Evolutionary conservation across 768 basidiomycete species (phyloP), one percentile per base, ranked within the genome.

Genomic region (Myochromella boudieri): DNA sequence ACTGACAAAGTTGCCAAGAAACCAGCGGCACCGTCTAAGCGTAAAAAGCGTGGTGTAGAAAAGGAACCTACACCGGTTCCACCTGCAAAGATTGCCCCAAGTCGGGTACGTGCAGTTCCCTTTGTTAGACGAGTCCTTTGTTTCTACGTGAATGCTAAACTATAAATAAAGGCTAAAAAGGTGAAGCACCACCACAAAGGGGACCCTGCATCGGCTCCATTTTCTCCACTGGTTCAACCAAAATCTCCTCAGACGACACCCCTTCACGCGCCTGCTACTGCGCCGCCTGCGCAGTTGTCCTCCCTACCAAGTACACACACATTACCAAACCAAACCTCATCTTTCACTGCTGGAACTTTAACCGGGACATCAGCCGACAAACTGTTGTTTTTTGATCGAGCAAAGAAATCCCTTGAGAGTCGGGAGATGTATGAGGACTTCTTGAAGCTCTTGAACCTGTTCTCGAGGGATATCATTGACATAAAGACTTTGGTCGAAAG

Each of bases 351-450:
- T 32, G 65, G 68, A 0, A 67, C 68, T 45, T 59, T 68, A 18
- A 60, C 55, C 24, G 63, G 65, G 26, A 58, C 71, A 5, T 64
- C 80, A 1, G 76, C 80, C 9, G 88, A 91, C 50, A 93, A 97
- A 60, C 78, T 94, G 25, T 71, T 87, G 10, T 98, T 98, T 76
- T 98, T 98, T 61, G 97, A 98, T 60, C 83, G 90, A 32, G 90
- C 93, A 53, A 95, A 89, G 66, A 85, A 84, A 54, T 72, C 82
- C 0, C 67, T 92, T 6, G 90, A 90, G 60, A 80, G 73, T 62
- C 77, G 81, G 49, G 87, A 87, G 42, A 76, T 82, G 28, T 92
- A 90, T 58, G 93, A 97, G 58, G 95, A 98, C 56, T 98, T 98
- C 66, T 71, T 98, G 59, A 97, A 95, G 69, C 74, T 98, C 21